Percentiles rank a stretch among this genome's conserved stretches.
phyloP scores from a whole-genome alignment of 495 filamentous ascomycete species.

The Schizothecium vesticola region DNA sequence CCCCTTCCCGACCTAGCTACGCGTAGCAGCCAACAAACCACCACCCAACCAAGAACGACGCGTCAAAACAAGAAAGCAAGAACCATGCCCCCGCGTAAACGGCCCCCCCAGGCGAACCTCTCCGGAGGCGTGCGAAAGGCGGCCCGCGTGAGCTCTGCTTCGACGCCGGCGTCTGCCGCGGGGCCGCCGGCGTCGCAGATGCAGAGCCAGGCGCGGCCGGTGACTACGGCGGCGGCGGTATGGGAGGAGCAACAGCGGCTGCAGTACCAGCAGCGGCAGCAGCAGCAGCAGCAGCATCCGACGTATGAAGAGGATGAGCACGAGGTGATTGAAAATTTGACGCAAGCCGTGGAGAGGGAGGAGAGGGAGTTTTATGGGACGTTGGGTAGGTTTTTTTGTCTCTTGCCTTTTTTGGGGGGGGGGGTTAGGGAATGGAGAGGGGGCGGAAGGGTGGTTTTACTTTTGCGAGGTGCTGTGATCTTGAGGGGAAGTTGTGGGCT shows the following conservation, averaged over 20 bases:
- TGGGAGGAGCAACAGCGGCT: background rate
- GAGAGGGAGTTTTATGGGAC: slow-evolving; percentile 49
- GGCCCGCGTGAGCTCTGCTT: background rate
- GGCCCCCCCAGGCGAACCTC: background rate
- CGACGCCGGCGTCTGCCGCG: background rate
- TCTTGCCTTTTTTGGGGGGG: too few species aligned
- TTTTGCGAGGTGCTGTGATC: too few species aligned
- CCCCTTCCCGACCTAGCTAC: background rate
- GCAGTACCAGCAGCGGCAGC: background rate
- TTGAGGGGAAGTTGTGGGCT: background rate
- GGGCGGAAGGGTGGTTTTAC: too few species aligned
- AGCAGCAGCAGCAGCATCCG: background rate
- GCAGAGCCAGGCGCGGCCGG: too few species aligned
- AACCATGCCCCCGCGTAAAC: background rate
- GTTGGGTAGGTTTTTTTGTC: slow-evolving; percentile 21
- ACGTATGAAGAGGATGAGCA: slow-evolving; percentile 31
- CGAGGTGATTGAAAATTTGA: slow-evolving; percentile 45
- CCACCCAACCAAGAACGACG: background rate
- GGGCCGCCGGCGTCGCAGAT: background rate
- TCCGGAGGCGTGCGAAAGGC: background rate
- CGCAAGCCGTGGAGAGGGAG: slow-evolving; percentile 43
- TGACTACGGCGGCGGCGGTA: too few species aligned
- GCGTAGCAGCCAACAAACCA: background rate
- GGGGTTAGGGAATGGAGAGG: too few species aligned
- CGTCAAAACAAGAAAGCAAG: background rate